Evolutionary conservation across 1,139 yeast genomes (phyloP).

Genomic region (Scheffersomyces illinoinensis): DNA sequence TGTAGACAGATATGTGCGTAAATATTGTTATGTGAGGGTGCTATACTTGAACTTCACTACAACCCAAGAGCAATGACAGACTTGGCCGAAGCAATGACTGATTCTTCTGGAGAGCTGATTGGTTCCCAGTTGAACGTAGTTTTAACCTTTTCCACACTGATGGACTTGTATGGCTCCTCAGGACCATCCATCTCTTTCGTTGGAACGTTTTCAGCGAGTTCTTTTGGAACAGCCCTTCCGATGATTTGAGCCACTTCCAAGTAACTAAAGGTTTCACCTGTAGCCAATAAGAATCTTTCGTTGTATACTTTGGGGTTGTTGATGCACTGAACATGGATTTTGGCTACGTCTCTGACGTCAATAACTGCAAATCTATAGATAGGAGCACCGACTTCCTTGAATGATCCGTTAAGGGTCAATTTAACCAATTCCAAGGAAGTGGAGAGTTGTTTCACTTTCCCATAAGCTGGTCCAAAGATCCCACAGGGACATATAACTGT

Average conservation of each 20-base stretch:
- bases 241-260: background rate
- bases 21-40: no score
- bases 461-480: background rate
- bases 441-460: background rate
- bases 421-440: constrained; percentile 17
- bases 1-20: no score
- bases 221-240: background rate
- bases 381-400: background rate
- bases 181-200: background rate
- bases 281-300: background rate
- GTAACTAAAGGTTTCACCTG: background rate
- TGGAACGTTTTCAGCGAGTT: background rate
- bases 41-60: background rate
- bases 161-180: background rate
- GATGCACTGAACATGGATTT: background rate
- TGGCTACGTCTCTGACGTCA: background rate
- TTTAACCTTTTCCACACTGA: background rate
- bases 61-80: background rate
- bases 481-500: background rate
- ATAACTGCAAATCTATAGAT: background rate
- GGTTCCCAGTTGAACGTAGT: background rate
- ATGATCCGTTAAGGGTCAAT: background rate
- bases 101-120: background rate
- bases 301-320: background rate
- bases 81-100: background rate